Evolutionary conservation across 2,329 filamentous ascomycete genomes (phyloP).

Genomic region (Fusarium austroafricanum): DNA sequence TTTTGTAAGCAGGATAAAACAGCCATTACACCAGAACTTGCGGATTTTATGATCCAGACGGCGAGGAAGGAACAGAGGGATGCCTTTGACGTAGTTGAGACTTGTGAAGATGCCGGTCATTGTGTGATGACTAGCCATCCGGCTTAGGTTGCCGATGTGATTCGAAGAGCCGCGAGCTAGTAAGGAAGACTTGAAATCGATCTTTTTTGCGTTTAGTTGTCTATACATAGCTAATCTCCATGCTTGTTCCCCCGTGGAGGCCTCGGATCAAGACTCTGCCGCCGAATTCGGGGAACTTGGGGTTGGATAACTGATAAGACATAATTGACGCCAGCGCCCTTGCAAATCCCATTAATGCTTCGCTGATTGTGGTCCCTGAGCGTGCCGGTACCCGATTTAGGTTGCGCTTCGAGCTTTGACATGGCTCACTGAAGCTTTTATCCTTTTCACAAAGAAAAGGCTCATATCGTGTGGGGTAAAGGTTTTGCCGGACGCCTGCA

Average conservation of each 20-base stretch:
- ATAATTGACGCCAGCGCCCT: conserved; percentile 4
- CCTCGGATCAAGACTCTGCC: conserved; percentile 24
- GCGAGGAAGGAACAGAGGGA: background rate
- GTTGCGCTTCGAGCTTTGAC: conserved; percentile 5
- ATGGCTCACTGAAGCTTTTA: conserved; percentile 18
- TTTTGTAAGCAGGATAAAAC: background rate
- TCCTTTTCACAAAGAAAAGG: conserved; percentile 15
- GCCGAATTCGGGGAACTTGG: conserved; percentile 2
- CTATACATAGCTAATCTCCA: conserved; percentile 5
- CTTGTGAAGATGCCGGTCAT: too few species aligned
- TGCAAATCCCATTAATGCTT: background rate
- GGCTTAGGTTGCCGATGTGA: background rate
- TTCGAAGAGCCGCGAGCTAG: background rate
- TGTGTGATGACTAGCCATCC: too few species aligned
- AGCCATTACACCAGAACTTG: background rate
- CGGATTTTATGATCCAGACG: background rate
- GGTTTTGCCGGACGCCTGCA: conserved; percentile 9
- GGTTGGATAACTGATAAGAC: background rate
- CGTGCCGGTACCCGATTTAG: conserved; percentile 23
- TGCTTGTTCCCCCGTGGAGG: conserved; percentile 6
- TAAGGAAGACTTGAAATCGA: background rate
- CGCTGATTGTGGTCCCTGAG: background rate
- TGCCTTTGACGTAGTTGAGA: too few species aligned
- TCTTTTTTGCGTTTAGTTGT: background rate
- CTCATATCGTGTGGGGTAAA: conserved; percentile 18